phyloP scores from a whole-genome alignment of 2,329 filamentous ascomycete genomes.

The Botrytis pseudocinerea region DNA sequence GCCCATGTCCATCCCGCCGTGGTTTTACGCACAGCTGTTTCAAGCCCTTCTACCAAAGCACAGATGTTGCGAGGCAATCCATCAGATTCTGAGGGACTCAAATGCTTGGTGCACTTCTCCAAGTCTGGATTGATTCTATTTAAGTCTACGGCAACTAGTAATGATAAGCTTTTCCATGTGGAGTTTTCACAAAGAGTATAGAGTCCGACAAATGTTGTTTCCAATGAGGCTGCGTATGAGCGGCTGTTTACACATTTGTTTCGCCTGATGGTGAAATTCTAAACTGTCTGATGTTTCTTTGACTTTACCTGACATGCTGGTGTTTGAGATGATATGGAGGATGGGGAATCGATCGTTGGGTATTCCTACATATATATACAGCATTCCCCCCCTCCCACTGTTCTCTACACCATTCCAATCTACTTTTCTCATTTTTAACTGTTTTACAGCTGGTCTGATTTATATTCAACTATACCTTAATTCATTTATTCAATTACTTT shows the following conservation, averaged over 20 bases:
- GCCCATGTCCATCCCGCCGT: background rate
- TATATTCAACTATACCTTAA: background rate
- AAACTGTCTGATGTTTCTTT: constrained; percentile 12
- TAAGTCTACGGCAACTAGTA: background rate
- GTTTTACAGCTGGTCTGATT: constrained; percentile 20
- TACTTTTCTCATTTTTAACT: background rate
- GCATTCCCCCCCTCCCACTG: background rate
- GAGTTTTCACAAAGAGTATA: constrained; percentile 9
- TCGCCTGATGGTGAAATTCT: background rate
- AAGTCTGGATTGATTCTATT: background rate
- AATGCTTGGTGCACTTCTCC: background rate
- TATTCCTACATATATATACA: constrained; percentile 13
- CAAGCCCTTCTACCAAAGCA: constrained; percentile 9
- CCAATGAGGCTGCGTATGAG: constrained; percentile 8
- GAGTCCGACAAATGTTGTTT: constrained; percentile 22
- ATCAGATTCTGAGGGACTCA: background rate
- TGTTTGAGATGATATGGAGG: constrained; percentile 17
- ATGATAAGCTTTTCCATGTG: background rate
- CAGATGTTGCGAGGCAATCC: background rate
- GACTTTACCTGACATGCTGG: background rate
- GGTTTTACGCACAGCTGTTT: constrained; percentile 18
- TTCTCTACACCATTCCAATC: background rate
- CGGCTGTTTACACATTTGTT: constrained; percentile 13
- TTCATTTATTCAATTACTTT: constrained; percentile 8
- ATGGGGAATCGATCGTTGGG: background rate